A percentile compares a stretch with the other conserved stretches of the same genome.
Evolutionary conservation across 352 stramenopile species (phyloP).

Genomic region (Phytophthora quininea): DNA sequence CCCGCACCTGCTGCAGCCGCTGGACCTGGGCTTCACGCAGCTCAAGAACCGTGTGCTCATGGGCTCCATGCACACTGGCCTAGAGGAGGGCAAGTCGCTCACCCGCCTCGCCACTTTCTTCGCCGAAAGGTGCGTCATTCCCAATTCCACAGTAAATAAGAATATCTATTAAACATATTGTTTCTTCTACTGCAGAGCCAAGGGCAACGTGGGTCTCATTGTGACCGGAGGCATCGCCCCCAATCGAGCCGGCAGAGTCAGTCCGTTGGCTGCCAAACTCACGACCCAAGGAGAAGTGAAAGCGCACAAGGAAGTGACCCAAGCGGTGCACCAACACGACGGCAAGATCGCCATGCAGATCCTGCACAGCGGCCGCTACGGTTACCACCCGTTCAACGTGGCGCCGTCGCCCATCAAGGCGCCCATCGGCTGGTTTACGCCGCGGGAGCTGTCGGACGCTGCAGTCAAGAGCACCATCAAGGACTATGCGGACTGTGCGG

Average conservation of each 20-base stretch:
- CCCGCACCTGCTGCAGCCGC: conserved; percentile 71
- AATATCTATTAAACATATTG: neutral
- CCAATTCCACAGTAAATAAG: too few relatives aligned
- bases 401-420: conserved; percentile 93
- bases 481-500: conserved; percentile 93
- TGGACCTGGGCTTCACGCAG: conserved; percentile 83
- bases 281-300: conserved; percentile 90
- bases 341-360: conserved; percentile 93
- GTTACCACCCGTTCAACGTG: conserved; percentile 96
- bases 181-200: conserved; percentile 54
- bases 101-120: conserved; percentile 94
- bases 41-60: conserved; percentile 91
- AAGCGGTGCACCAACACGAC: conserved; percentile 90
- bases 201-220: conserved; percentile 94
- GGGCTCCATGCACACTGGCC: conserved; percentile 93
- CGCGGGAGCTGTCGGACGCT: conserved; percentile 76
- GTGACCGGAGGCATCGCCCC: conserved; percentile 94
- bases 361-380: conserved; percentile 94
- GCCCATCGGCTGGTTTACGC: conserved; percentile 94
- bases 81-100: conserved; percentile 85
- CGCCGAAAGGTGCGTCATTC: conserved; percentile 71
- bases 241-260: conserved; percentile 93
- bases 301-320: conserved; percentile 93
- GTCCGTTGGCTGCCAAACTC: conserved; percentile 94
- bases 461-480: conserved; percentile 92